These are phyloP conservation scores for Phialophora expanda DNA, from an alignment of 2,329 filamentous ascomycete genomes.

Conservation along the genomic window DNA sequence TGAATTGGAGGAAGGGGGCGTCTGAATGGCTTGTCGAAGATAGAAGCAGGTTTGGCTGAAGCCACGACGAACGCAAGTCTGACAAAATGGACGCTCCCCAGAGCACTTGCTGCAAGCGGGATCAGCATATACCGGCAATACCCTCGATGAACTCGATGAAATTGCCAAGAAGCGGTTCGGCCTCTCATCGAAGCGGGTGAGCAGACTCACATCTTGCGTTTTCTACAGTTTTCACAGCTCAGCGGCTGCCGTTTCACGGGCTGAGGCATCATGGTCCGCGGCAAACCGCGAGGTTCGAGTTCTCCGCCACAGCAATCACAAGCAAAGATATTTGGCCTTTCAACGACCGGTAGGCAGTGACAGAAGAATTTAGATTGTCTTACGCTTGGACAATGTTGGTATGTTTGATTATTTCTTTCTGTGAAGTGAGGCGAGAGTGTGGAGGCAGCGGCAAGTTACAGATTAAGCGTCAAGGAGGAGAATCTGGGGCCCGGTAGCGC, in stretches of 20 bases:
- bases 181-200: background rate
- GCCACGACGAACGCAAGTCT: slow-evolving; percentile 49
- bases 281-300: background rate
- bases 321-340: background rate
- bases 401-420: background rate
- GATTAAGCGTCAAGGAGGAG: slow-evolving; percentile 2
- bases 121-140: background rate
- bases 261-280: slow-evolving; percentile 14
- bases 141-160: background rate
- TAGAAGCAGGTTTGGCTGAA: slow-evolving; percentile 47
- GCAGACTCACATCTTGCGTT: slow-evolving; percentile 44
- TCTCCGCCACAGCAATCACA: background rate
- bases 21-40: slow-evolving; percentile 41
- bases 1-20: background rate
- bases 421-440: slow-evolving; percentile 1
- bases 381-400: background rate
- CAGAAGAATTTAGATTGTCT: background rate
- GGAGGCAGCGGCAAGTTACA: slow-evolving; percentile 1
- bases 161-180: background rate
- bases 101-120: slow-evolving; percentile 41
- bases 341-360: background rate
- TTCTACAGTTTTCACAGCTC: slow-evolving; percentile 50
- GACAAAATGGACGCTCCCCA: slow-evolving; percentile 48
- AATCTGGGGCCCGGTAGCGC: slow-evolving; percentile 8
- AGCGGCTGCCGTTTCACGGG: slow-evolving; percentile 41